These are phyloP conservation scores for Wickerhamomyces sydowiorum DNA, from an alignment of 805 yeast species.

Conservation along the genomic window DNA sequence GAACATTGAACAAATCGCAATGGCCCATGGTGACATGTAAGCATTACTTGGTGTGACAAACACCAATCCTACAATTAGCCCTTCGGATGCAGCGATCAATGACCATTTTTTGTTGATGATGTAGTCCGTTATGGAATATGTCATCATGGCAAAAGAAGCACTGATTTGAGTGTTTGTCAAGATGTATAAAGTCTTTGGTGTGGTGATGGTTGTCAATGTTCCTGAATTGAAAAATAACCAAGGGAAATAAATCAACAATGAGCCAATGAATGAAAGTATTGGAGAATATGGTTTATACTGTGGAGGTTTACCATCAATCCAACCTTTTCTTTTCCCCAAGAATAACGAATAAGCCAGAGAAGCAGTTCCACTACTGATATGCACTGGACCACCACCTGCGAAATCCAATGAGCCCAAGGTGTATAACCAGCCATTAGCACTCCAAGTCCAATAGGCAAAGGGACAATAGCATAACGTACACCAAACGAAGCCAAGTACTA, in stretches of 20 bases:
- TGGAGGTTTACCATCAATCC: slow-evolving; percentile 39
- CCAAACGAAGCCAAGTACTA: slow-evolving; percentile 78
- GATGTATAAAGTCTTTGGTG: slow-evolving; percentile 79
- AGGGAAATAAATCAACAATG: slow-evolving; percentile 85
- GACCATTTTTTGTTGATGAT: slow-evolving; percentile 85
- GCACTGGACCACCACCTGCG: slow-evolving; percentile 99
- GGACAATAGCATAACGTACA: slow-evolving; percentile 91
- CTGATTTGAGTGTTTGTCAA: slow-evolving; percentile 86
- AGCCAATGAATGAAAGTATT: slow-evolving; percentile 83
- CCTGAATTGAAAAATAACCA: slow-evolving; percentile 97
- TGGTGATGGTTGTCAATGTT: slow-evolving; percentile 68
- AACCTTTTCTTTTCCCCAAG: slow-evolving; percentile 67
- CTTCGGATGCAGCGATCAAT: slow-evolving; percentile 89
- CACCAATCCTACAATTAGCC: slow-evolving; percentile 92
- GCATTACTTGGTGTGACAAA: slow-evolving; percentile 98
- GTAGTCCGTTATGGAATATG: slow-evolving; percentile 87
- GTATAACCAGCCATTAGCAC: slow-evolving; percentile 87
- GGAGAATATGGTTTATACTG: slow-evolving; percentile 89
- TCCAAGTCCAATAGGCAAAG: slow-evolving; percentile 94
- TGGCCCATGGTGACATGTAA: slow-evolving; percentile 85
- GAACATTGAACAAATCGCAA: slow-evolving; percentile 72
- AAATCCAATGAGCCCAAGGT: slow-evolving; percentile 91
- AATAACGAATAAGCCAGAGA: slow-evolving; percentile 79
- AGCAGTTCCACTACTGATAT: slow-evolving; percentile 85
- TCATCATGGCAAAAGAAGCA: slow-evolving; percentile 82